phyloP scores from a whole-genome alignment of 2,329 filamentous ascomycete genomes.

The Talaromyces albobiverticillius region DNA sequence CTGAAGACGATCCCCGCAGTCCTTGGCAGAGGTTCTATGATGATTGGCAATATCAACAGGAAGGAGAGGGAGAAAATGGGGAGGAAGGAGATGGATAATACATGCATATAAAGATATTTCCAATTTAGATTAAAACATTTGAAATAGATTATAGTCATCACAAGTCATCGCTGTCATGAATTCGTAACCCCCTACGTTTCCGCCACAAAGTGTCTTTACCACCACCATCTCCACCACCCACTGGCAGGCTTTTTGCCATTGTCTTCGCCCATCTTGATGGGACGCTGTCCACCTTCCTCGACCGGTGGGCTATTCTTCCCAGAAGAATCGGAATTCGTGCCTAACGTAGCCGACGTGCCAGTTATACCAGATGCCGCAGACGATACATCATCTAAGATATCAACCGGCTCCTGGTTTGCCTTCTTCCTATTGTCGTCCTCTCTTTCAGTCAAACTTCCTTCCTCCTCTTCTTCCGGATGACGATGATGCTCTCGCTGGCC shows the following conservation, averaged over 20 bases:
- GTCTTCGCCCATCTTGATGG: not conserved
- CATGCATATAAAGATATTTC: conserved; percentile 4
- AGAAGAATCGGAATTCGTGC: conserved; percentile 9
- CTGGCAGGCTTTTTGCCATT: not conserved
- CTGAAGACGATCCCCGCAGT: not conserved
- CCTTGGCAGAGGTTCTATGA: conserved; percentile 22
- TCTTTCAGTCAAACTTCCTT: conserved; percentile 11
- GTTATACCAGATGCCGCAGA: conserved; percentile 14
- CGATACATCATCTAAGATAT: conserved; percentile 11
- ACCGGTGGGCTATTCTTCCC: conserved; percentile 8
- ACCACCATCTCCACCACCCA: conserved; percentile 16
- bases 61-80: not conserved
- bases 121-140: not conserved
- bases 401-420: conserved; percentile 3
- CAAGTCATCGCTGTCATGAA: conserved; percentile 11
- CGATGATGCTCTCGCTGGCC: not conserved
- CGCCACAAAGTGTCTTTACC: not conserved
- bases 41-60: conserved; percentile 14
- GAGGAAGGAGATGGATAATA: conserved; percentile 14
- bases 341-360: conserved; percentile 11
- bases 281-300: not conserved
- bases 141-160: not conserved
- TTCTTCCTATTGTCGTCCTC: conserved; percentile 11
- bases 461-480: conserved; percentile 3
- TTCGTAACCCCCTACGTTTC: not conserved